Evolutionary conservation across 179 eudicot species (phyloP), one percentile per base, ranked within the genome.

Genomic region (Carnegiea gigantea): DNA sequence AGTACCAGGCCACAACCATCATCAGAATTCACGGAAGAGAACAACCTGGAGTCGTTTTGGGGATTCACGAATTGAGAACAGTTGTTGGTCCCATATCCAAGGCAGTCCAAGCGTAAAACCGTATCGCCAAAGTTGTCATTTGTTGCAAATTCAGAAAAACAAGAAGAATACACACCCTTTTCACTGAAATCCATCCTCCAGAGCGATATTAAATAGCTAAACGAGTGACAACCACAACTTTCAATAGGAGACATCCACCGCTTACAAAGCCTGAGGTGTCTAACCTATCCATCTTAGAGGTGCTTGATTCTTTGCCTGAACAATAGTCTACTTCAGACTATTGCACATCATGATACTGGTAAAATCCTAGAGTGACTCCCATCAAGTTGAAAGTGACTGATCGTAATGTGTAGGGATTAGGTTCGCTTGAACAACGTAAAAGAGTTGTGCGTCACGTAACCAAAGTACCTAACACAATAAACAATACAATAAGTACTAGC

Each of bases 191-290:
- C 92, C 96, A 93, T 93, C 82, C 43, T 38, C 43, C 43, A 38
- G 43, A 3, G 43, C 43, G 2, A 26, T 85, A 9, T 24, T 54
- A 28, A 70, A 24, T 36, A 82, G 59, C 51, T 38, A 77, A 82
- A 80, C 77, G 84, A 76, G 80, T 65, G 38, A 82, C 83, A 28
- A 73, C 85, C 75, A 83, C 59, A 82, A 74, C 77, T 82, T 81
- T 81, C 64, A 80, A 79, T 65, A 83, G 82, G 82, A 88, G 81
- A 84, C 85, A 64, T 80, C 98, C 98, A 60, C 98, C 94, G 80
- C 98, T 95, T 65, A 93, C 95, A 79, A 92, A 95, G 74, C 98
- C 98, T 64, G 95, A 93, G 81, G 95, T 95, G 82, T 93, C 98
- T 13, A 91, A 82, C 68, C 98, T 88, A 82, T 95, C 98, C 98